phyloP scores from a whole-genome alignment of 345 rosid species.

The Diplotaxis tenuifolia region DNA sequence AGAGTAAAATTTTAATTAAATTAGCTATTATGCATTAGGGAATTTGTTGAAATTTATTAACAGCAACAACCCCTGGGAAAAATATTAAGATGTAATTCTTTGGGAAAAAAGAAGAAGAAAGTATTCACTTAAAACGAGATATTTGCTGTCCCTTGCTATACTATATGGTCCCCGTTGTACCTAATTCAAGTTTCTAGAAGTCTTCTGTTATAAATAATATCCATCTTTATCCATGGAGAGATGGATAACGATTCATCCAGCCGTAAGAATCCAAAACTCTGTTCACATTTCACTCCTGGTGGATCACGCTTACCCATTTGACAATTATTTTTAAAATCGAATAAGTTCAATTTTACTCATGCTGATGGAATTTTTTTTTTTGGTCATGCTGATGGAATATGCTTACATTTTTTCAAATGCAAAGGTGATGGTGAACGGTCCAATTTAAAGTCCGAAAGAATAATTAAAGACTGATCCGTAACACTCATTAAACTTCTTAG shows the following conservation, averaged over 20 bases:
- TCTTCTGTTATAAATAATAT: conserved; percentile 1
- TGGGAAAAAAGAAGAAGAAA: neutral
- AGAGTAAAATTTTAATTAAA: neutral
- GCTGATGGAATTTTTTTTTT: too few species aligned
- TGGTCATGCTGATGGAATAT: neutral
- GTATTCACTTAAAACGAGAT: neutral
- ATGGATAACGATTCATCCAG: conserved; percentile 18
- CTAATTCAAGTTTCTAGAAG: conserved; percentile 30
- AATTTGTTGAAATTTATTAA: neutral
- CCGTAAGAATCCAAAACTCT: conserved; percentile 16
- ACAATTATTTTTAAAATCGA: neutral
- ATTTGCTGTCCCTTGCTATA: conserved; percentile 10
- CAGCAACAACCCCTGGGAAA: neutral
- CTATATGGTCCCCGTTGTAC: conserved; percentile 19
- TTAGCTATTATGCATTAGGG: neutral
- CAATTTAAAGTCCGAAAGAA: neutral
- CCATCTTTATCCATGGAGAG: conserved; percentile 10
- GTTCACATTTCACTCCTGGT: conserved; percentile 14
- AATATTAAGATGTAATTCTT: neutral
- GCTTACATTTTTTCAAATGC: neutral
- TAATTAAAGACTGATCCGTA: neutral
- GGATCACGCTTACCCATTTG: neutral
- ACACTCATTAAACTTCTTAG: neutral
- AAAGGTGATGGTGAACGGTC: neutral
- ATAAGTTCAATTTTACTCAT: neutral